Base-by-base conservation (phyloP, 495 filamentous ascomycete species). In the Penicillium riverlandense region DNA sequence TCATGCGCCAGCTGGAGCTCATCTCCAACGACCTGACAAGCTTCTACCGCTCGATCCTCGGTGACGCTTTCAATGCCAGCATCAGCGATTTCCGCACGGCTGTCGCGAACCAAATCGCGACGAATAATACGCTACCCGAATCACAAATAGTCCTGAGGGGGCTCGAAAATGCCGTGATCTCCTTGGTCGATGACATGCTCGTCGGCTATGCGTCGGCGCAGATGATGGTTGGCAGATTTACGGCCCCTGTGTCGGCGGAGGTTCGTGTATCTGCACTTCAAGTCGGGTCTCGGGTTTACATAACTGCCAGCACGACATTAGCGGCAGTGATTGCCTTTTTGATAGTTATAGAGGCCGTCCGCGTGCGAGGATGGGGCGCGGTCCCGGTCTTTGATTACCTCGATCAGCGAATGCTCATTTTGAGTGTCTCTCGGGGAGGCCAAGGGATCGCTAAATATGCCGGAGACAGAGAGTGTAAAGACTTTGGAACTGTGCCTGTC, bases 151-250 rank as follows among this genome's bases (percentile, higher is more conserved):
- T 51, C 1, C 45, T 66, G 31, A 50, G 43, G 6, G 65, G 58
- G 27, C 37, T 70, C 7, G 49, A 47, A n/a, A 60, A 69, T 13
- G 52, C 58, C 2, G 28, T 69, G 12, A 48, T 38, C 0, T 58
- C 63, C 0, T 53, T 66, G 40, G 36, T 57, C 5, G 67, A 70
- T 41, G 58, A 67, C 28, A 63, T 57, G 31, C 48, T 69, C 3
- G 44, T 56, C 11, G 55, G 45, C 0, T 66, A 60, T 36, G 49
- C 57, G 8, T 50, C 41, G 6, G 65, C 63, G 1, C 63, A 69
- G 34, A 39, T 69, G 37, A 56, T 66, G 43, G 51, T 69, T 11
- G 50, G 40, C 8, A 29, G 49, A 14, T 31, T 49, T 10, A 57
- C 32, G 6, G 43, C 29, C 11, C 8, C 36, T 11, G 40, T 37